Percentiles rank a stretch among this genome's conserved stretches.
Evolutionary conservation across 176 grass and related monocot species (phyloP).

Genomic region (Areca catechu): DNA sequence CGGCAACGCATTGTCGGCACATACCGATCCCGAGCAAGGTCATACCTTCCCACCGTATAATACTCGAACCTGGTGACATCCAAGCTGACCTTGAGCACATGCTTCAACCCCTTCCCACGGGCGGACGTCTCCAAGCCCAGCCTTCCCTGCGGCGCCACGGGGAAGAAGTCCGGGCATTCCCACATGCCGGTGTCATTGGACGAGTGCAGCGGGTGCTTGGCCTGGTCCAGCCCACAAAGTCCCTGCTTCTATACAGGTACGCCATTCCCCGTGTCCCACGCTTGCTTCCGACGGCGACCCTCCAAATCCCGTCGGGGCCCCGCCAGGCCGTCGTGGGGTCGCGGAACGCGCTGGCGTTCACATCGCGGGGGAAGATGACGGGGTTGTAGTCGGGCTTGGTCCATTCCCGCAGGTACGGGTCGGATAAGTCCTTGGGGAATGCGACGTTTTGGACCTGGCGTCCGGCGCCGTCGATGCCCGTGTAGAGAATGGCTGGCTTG

Average conservation of each 20-base stretch:
- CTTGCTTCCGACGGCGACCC: slow-evolving; percentile 50
- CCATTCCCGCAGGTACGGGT: slow-evolving; percentile 56
- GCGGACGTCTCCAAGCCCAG: slow-evolving; percentile 39
- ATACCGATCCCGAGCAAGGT: slow-evolving; percentile 45
- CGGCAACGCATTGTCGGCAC: slow-evolving; percentile 42
- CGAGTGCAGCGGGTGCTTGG: slow-evolving; percentile 39
- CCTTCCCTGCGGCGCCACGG: slow-evolving; percentile 24
- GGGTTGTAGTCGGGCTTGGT: slow-evolving; percentile 72
- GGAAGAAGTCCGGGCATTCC: slow-evolving; percentile 76
- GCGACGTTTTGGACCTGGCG: slow-evolving; percentile 63
- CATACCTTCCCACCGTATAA: slow-evolving; percentile 65
- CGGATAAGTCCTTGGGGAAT: slow-evolving; percentile 54
- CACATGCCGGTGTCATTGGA: slow-evolving; percentile 50
- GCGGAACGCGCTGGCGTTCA: slow-evolving; percentile 59
- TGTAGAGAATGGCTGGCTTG: slow-evolving; percentile 48
- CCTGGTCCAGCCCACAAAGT: slow-evolving; percentile 58
- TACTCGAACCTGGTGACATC: slow-evolving; percentile 29
- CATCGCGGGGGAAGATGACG: slow-evolving; percentile 18
- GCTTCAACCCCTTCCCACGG: slow-evolving; percentile 22
- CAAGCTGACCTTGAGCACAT: slow-evolving; percentile 76
- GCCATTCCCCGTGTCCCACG: slow-evolving; percentile 26
- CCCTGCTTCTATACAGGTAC: slow-evolving; percentile 51
- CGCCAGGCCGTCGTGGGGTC: slow-evolving; percentile 71
- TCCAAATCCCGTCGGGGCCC: slow-evolving; percentile 39
- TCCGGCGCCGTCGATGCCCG: slow-evolving; percentile 40